A percentile compares a stretch with the other conserved stretches of the same genome.
These are phyloP conservation scores for Rhizopogon vulgaris DNA, from an alignment of 768 basidiomycete genomes.

Conservation along the genomic window DNA sequence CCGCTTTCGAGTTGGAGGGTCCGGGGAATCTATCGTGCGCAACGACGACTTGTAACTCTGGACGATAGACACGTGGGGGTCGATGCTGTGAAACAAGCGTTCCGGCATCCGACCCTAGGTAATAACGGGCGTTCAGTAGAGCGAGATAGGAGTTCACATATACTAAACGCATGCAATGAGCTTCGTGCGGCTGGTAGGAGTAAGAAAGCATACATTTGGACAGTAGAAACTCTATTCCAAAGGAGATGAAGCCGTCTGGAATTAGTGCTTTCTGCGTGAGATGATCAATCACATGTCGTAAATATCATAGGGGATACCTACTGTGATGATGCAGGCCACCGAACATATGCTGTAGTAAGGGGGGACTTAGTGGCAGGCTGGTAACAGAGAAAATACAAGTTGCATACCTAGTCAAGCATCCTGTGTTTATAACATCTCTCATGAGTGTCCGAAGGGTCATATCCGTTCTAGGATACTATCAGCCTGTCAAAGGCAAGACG, in stretches of 20 bases:
- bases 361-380: neutral
- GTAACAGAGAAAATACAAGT: neutral
- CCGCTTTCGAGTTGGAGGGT: neutral
- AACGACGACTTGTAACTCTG: neutral
- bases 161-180: slow-evolving; percentile 25
- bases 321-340: neutral
- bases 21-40: slow-evolving; percentile 10
- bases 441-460: neutral
- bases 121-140: slow-evolving; percentile 7
- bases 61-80: neutral
- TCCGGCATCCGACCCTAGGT: neutral
- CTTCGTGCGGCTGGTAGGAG: neutral
- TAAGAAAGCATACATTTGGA: slow-evolving; percentile 39
- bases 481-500: neutral
- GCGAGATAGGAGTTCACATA: slow-evolving; percentile 56
- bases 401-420: neutral
- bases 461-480: neutral
- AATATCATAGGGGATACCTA: neutral
- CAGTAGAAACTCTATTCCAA: slow-evolving; percentile 47
- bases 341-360: neutral
- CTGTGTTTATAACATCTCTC: neutral
- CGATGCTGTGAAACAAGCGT: neutral
- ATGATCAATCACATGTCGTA: neutral
- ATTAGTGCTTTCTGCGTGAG: slow-evolving; percentile 35
- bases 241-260: slow-evolving; percentile 50